These are phyloP conservation scores for Aureobasidium lini DNA, from an alignment of 2,329 filamentous ascomycete genomes.

Conservation along the genomic window DNA sequence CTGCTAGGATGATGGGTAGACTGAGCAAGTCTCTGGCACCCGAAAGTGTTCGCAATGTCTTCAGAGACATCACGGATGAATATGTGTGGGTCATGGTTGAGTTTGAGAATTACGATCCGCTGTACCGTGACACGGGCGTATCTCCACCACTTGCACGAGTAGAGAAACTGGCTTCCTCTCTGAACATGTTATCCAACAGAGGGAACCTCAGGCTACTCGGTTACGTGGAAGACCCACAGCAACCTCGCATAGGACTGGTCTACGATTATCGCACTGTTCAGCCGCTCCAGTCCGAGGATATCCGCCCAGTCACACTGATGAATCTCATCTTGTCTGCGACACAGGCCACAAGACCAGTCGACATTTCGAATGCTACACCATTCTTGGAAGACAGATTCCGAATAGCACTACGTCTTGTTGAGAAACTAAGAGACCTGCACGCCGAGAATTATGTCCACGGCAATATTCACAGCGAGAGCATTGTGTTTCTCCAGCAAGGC, in stretches of 20 bases:
- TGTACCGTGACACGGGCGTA: constrained; percentile 41
- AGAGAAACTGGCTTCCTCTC: constrained; percentile 29
- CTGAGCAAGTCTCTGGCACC: constrained; percentile 25
- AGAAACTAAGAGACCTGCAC: constrained; percentile 68
- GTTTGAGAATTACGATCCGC: constrained; percentile 50
- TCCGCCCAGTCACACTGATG: constrained; percentile 39
- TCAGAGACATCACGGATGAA: constrained; percentile 25
- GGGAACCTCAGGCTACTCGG: constrained; percentile 51
- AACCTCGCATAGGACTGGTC: constrained; percentile 62
- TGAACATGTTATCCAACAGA: constrained; percentile 21
- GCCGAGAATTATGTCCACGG: constrained; percentile 62
- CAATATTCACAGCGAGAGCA: constrained; percentile 58
- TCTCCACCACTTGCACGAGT: constrained; percentile 39
- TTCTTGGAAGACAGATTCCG: constrained; percentile 69
- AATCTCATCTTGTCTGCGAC: constrained; percentile 41
- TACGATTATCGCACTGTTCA: constrained; percentile 59
- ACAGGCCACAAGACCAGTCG: constrained; percentile 33
- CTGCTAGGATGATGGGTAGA: constrained; percentile 39
- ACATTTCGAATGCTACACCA: constrained; percentile 43
- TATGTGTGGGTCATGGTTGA: constrained; percentile 52
- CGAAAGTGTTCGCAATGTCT: constrained; percentile 25
- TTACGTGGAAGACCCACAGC: constrained; percentile 66
- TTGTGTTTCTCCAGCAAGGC: constrained; percentile 54
- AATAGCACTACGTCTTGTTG: constrained; percentile 63
- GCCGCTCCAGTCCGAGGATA: constrained; percentile 20